These are phyloP conservation scores for Corylus heterophylla DNA, from an alignment of 306 rosid genomes.

Conservation along the genomic window DNA sequence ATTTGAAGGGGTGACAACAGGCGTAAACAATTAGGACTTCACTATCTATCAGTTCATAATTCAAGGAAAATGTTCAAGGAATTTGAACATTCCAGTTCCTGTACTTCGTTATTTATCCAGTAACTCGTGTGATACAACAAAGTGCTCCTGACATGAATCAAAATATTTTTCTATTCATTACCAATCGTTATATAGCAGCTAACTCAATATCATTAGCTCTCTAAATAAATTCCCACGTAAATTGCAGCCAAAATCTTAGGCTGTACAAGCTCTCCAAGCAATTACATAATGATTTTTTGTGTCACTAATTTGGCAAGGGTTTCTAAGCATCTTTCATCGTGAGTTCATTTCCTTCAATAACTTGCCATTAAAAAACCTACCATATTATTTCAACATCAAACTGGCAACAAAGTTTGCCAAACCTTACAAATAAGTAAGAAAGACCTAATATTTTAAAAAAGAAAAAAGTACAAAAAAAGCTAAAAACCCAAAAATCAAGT, in stretches of 20 bases:
- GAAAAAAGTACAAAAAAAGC: too few relatives aligned
- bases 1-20: background rate
- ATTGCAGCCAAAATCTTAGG: background rate
- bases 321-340: background rate
- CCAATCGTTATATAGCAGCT: background rate
- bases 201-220: background rate
- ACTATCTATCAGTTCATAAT: background rate
- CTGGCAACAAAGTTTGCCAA: background rate
- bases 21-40: background rate
- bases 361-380: background rate
- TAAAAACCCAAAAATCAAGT: background rate
- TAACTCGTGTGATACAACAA: background rate
- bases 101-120: background rate
- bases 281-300: background rate
- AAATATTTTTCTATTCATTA: background rate
- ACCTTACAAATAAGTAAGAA: too few relatives aligned
- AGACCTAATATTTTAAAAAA: too few relatives aligned
- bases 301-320: background rate
- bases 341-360: background rate
- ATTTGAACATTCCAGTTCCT: background rate
- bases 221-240: background rate
- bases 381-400: background rate
- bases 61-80: background rate
- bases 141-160: background rate
- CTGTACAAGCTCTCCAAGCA: background rate